These are phyloP conservation scores for Flaveria robusta DNA, from an alignment of 129 eudicot genomes.

Conservation along the genomic window DNA sequence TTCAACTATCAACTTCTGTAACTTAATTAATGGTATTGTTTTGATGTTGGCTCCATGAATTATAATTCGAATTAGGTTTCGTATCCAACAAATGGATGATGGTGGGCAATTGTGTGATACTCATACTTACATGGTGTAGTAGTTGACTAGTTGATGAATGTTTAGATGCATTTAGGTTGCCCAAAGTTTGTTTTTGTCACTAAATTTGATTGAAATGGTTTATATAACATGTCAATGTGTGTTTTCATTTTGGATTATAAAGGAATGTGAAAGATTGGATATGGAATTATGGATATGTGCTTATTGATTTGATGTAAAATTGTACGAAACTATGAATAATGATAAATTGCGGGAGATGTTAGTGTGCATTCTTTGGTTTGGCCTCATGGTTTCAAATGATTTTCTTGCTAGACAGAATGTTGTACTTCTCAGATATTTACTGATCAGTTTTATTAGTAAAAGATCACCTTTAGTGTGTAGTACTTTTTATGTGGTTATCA, in stretches of 20 bases:
- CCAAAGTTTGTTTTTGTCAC: too few relatives aligned
- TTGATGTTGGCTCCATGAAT: background rate
- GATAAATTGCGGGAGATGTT: too few relatives aligned
- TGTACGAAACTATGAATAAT: too few relatives aligned
- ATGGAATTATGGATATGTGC: background rate
- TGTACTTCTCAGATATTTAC: too few relatives aligned
- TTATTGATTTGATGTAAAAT: background rate
- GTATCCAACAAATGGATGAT: background rate
- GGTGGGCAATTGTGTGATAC: background rate
- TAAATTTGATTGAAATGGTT: conserved; percentile 11
- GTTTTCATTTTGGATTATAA: background rate
- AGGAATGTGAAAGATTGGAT: background rate
- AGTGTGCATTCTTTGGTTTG: too few relatives aligned
- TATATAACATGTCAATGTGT: background rate
- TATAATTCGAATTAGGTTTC: background rate
- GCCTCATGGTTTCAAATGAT: too few relatives aligned
- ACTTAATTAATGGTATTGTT: background rate
- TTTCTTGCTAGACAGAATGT: too few relatives aligned
- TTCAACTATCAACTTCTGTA: background rate
- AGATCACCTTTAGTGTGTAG: too few relatives aligned
- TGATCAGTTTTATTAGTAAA: background rate
- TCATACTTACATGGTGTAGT: too few relatives aligned
- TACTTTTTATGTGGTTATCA: too few relatives aligned
- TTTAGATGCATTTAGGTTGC: too few relatives aligned
- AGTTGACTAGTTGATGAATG: too few relatives aligned